Evolutionary conservation across 1,139 yeast species (phyloP), one percentile per base, ranked within the genome.

Genomic region (Zygosaccharomyces pseudobailii): DNA sequence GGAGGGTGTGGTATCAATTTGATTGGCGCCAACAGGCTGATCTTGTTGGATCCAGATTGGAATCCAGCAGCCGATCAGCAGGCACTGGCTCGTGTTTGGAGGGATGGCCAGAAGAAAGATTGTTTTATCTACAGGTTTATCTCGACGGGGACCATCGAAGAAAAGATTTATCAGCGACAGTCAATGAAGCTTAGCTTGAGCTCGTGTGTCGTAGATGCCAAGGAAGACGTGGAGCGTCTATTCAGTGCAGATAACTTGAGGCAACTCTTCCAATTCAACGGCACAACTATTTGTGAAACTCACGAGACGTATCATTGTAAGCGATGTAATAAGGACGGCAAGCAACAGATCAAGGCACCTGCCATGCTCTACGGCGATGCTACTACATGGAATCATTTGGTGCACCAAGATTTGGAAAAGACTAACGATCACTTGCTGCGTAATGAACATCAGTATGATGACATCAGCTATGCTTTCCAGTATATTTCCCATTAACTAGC

Each of bases 1-100:
- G 99, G 99, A 56, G 99, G 99, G 0, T 92, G 98, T 72, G 99
- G 99, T 67, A 88, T 92, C 62, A 92, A 92, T 63, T 76, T 92
- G 56, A 92, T 92, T 59, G 98, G 98, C 7, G 99, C 98, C 7
- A 92, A 94, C 59, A 75, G 98, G 52, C 73, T 92, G 52, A 80
- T 92, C 25, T 72, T 92, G 47, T 75, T 92, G 60, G 99, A 92
- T 64, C 98, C 98, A 0, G 98, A 94, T 67, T 92, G 98, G 98
- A 92, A 92, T 60, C 98, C 98, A 0, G 98, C 98, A 0, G 86
- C 97, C 2, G 98, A 92, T 65, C 98, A 92, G 65, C 98, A 92
- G 69, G 98, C 98, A 0, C 73, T 92, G 51, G 98, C 98, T 0
- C 79, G 98, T 66, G 96, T 92, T 3, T 92, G 98, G 98, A 84